phyloP scores from a whole-genome alignment of 306 rosid genomes.

The Sindora glabra region DNA sequence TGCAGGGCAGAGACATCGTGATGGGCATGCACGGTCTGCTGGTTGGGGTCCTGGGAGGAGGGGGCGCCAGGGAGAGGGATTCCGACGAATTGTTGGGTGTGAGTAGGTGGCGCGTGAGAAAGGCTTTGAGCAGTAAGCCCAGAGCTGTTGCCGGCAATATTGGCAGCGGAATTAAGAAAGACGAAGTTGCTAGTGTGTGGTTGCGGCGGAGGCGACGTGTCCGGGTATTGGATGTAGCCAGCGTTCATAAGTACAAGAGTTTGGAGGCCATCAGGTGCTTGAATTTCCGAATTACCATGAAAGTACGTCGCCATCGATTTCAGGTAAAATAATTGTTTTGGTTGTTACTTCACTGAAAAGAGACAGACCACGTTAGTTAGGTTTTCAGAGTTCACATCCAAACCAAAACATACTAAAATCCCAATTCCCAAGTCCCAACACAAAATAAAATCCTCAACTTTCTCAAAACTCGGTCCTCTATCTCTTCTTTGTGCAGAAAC shows the following conservation, averaged over 20 bases:
- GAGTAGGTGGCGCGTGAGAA: constrained; percentile 57
- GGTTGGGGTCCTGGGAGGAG: constrained; percentile 33
- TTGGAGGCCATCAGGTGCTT: constrained; percentile 67
- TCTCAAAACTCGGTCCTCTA: too few relatives aligned
- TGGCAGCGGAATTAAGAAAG: constrained; percentile 45
- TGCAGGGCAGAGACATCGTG: constrained; percentile 71
- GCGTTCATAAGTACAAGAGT: constrained; percentile 91
- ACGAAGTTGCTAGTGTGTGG: constrained; percentile 33
- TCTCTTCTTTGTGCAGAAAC: background rate
- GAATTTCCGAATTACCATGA: constrained; percentile 79
- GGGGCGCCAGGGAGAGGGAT: constrained; percentile 41
- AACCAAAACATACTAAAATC: too few relatives aligned
- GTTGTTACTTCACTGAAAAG: constrained; percentile 29
- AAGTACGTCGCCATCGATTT: constrained; percentile 78
- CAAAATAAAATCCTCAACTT: background rate
- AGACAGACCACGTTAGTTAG: constrained; percentile 26
- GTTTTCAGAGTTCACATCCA: constrained; percentile 22
- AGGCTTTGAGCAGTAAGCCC: constrained; percentile 19
- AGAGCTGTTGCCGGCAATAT: constrained; percentile 30
- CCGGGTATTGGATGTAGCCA: constrained; percentile 73
- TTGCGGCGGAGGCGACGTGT: constrained; percentile 52
- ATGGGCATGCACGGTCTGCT: constrained; percentile 39
- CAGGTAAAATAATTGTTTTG: constrained; percentile 15
- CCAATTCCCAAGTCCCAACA: too few relatives aligned
- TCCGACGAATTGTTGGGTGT: constrained; percentile 64